Conservation (phyloP, 331 rosid genomes). For the Prunus yedoensis region DNA sequence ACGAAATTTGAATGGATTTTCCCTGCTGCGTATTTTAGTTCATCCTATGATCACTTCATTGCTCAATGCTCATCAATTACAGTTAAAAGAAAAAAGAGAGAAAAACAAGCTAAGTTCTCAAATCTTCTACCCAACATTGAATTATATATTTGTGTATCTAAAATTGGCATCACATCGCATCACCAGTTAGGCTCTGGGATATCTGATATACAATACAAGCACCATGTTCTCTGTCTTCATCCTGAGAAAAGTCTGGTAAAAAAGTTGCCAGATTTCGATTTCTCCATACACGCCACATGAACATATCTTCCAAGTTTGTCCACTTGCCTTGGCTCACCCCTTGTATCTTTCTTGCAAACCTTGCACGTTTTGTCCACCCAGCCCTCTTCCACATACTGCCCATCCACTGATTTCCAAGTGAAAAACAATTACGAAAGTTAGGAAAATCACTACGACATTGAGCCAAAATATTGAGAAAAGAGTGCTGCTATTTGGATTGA, state of each 20-base stretch:
- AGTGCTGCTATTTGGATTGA: too few species aligned
- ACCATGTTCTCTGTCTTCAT: constrained; percentile 2
- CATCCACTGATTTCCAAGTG: constrained; percentile 58
- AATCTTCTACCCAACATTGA: not conserved
- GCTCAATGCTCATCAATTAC: not conserved
- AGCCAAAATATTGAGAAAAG: too few species aligned
- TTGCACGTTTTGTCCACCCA: constrained; percentile 95
- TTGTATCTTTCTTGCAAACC: constrained; percentile 83
- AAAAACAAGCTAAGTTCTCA: not conserved
- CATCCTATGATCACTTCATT: too few species aligned
- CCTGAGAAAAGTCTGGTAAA: constrained; percentile 68
- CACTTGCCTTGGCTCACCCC: constrained; percentile 73
- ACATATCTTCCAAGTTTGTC: constrained; percentile 88
- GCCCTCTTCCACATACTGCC: constrained; percentile 84
- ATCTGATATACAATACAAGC: not conserved
- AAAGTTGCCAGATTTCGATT: constrained; percentile 66
- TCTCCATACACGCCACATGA: constrained; percentile 77
- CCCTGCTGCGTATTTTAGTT: too few species aligned
- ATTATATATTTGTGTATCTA: not conserved
- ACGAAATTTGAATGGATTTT: too few species aligned
- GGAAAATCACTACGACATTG: not conserved
- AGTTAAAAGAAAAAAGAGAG: not conserved
- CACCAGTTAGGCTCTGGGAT: not conserved
- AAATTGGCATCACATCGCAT: not conserved
- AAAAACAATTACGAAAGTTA: not conserved